Evolutionary conservation across 805 yeast species (phyloP), one percentile per base, ranked within the genome.

Genomic region (Sugiyamaella americana): DNA sequence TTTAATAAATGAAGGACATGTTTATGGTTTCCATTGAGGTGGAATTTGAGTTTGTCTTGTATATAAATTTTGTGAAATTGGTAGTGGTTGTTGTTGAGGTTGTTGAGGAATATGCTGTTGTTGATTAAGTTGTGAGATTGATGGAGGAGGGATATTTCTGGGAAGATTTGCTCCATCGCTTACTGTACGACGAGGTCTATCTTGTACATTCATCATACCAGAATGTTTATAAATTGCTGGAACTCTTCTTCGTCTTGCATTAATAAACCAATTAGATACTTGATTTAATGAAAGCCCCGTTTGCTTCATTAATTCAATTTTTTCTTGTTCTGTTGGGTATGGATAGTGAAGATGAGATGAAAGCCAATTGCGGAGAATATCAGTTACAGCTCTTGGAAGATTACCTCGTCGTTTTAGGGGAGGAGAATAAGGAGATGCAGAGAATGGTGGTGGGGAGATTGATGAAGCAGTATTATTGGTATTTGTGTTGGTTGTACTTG

Each of bases 251-350:
- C 95, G 72, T 56, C 95, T 75, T 17, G 91, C 94, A 61, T 86
- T 86, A 59, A 86, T 87, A 58, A 86, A 86, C 95, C 95, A 86
- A 60, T 86, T 87, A 54, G 84, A 75, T 51, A 86, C 72, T 64
- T 86, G 95, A 51, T 84, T 87, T 63, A 82, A 79, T 52, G 86
- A 83, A 59, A 86, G 71, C 0, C 93, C 91, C 0, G 95, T 86
- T 59, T 75, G 72, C 54, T 73, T 70, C 72, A 84, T 75, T 46
- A 86, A 70, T 57, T 77, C 78, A 51, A 76, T 73, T 67, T 87
- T 86, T 57, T 86, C 95, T 40, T 78, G 76, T 45, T 84, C 84
- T 44, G 85, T 82, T 2, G 95, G 95, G 62, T 86, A 86, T 11
- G 95, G 95, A 58, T 85, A 84, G 51, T 80, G 78, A 55, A 84